Evolutionary conservation across 2,329 filamentous ascomycete species (phyloP).

Genomic region (Chalara sp.): DNA sequence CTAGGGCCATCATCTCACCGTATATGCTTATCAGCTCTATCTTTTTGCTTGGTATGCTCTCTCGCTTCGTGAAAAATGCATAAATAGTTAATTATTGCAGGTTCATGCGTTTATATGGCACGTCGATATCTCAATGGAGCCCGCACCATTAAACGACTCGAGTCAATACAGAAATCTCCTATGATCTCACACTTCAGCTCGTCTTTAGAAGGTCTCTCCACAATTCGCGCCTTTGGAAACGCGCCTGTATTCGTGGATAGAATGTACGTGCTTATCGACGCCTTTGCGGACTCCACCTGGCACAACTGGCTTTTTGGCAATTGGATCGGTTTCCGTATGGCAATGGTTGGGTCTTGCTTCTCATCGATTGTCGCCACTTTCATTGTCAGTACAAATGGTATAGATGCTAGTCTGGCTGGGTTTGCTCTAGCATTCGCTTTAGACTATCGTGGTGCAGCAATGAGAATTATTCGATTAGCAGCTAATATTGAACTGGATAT

Average conservation of each 20-base stretch:
- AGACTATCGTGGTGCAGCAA: constrained; percentile 55
- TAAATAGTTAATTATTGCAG: constrained; percentile 29
- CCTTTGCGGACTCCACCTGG: constrained; percentile 55
- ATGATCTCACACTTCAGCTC: constrained; percentile 65
- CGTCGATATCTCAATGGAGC: constrained; percentile 58
- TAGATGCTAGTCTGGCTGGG: constrained; percentile 63
- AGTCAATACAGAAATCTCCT: constrained; percentile 67
- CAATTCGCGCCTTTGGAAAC: constrained; percentile 68
- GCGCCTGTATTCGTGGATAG: constrained; percentile 55
- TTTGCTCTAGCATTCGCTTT: constrained; percentile 69
- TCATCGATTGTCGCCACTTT: constrained; percentile 55
- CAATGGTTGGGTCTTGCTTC: constrained; percentile 62
- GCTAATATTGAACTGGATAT: constrained; percentile 66
- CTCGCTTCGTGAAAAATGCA: not conserved
- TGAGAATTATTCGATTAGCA: constrained; percentile 58
- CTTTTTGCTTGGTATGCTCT: constrained; percentile 4
- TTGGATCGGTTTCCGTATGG: constrained; percentile 65
- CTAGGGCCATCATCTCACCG: constrained; percentile 50
- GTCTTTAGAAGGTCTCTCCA: constrained; percentile 61
- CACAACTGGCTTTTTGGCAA: constrained; percentile 64
- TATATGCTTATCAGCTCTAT: constrained; percentile 55
- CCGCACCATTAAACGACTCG: constrained; percentile 66
- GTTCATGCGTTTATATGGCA: constrained; percentile 32
- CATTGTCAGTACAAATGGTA: constrained; percentile 50
- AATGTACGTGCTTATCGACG: constrained; percentile 63